Evolutionary conservation across 2,329 filamentous ascomycete genomes (phyloP).

Genomic region (Trichoderma pleuroti): DNA sequence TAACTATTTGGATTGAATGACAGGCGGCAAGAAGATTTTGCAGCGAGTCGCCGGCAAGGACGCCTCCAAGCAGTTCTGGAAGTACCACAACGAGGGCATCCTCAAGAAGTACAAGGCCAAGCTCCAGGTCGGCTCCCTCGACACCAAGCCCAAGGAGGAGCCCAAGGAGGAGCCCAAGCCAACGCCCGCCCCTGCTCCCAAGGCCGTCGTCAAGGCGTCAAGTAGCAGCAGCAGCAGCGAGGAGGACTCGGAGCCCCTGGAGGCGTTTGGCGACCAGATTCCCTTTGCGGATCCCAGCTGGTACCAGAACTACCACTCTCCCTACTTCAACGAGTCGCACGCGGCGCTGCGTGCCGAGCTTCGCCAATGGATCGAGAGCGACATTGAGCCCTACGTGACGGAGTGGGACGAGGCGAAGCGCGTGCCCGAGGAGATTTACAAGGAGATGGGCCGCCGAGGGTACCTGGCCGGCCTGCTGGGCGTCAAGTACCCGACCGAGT

Average conservation of each 20-base stretch:
- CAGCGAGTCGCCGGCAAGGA: constrained; percentile 62
- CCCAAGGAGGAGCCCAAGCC: constrained; percentile 38
- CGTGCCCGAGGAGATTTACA: constrained; percentile 86
- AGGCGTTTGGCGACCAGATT: constrained; percentile 80
- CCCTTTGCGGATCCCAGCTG: constrained; percentile 90
- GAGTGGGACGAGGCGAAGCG: constrained; percentile 97
- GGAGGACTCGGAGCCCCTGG: constrained; percentile 66
- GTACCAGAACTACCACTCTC: constrained; percentile 95
- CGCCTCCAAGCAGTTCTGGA: constrained; percentile 66
- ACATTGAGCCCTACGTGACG: constrained; percentile 84
- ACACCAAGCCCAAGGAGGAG: constrained; percentile 75
- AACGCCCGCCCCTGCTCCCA: constrained; percentile 29
- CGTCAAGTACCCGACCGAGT: constrained; percentile 73
- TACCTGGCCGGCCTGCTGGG: constrained; percentile 92
- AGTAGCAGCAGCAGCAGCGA: constrained; percentile 28
- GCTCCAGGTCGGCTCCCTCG: constrained; percentile 80
- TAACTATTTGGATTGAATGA: not conserved
- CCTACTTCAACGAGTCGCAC: constrained; percentile 94
- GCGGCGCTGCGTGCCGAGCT: constrained; percentile 86
- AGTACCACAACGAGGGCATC: constrained; percentile 79
- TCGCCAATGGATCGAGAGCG: constrained; percentile 84
- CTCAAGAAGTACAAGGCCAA: constrained; percentile 80
- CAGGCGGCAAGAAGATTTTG: constrained; percentile 63
- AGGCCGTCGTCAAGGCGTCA: constrained; percentile 32
- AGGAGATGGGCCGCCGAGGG: constrained; percentile 88